A percentile compares a stretch with the other conserved stretches of the same genome.
phyloP scores from a whole-genome alignment of 306 rosid species.

The Dryas octopetala region DNA sequence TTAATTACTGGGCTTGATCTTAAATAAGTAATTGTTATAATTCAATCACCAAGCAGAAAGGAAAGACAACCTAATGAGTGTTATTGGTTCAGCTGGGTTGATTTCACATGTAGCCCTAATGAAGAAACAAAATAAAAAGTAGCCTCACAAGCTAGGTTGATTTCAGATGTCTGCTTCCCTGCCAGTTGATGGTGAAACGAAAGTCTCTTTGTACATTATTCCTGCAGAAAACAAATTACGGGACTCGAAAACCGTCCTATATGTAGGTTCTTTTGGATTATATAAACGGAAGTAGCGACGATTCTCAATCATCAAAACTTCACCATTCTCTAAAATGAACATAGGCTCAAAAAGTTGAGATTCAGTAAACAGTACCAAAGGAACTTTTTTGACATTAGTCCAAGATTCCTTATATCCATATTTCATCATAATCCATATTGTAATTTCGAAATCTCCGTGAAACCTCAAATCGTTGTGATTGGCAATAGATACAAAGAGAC shows the following conservation, averaged over 20 bases:
- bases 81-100: too few relatives aligned
- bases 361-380: neutral
- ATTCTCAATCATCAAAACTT: neutral
- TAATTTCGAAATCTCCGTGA: neutral
- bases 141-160: neutral
- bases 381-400: neutral
- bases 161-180: neutral
- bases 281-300: neutral
- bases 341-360: neutral
- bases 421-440: neutral
- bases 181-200: slow-evolving; percentile 1
- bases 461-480: neutral
- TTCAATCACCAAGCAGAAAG: too few relatives aligned
- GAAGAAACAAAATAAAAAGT: too few relatives aligned
- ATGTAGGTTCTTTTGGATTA: neutral
- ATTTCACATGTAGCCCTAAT: too few relatives aligned
- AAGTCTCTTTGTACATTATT: neutral
- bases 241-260: too few relatives aligned
- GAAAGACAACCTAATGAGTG: too few relatives aligned
- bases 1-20: too few relatives aligned
- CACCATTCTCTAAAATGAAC: slow-evolving; percentile 2
- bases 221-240: neutral
- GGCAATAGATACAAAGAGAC: neutral
- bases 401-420: slow-evolving; percentile 4
- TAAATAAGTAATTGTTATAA: too few relatives aligned